Conservation (phyloP, 257 asterid species). For the Przewalskia tangutica region DNA sequence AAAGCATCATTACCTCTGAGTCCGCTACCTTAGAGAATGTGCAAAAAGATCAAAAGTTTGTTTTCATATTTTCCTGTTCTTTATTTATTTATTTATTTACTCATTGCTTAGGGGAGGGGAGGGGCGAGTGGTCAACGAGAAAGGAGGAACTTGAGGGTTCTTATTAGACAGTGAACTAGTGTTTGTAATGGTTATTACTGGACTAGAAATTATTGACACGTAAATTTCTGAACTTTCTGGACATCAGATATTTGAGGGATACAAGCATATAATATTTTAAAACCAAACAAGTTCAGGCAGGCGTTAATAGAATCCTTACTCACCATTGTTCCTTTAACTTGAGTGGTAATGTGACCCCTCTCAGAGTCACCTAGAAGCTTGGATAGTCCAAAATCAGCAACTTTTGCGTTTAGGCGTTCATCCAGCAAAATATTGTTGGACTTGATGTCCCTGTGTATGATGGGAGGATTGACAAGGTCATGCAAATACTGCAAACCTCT, state of each 20-base stretch:
- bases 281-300: not conserved
- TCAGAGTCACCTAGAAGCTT: conserved; percentile 56
- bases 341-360: conserved; percentile 70
- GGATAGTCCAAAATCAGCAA: conserved; percentile 93
- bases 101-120: not conserved
- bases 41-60: not conserved
- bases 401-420: conserved; percentile 67
- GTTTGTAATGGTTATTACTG: not conserved
- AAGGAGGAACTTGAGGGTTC: not conserved
- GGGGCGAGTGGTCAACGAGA: not conserved
- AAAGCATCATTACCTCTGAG: not conserved
- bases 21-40: not conserved
- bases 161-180: not conserved
- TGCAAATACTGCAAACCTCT: conserved; percentile 84
- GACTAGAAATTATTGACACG: not conserved
- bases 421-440: conserved; percentile 74
- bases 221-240: not conserved
- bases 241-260: not conserved
- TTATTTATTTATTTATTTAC: not conserved
- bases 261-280: not conserved
- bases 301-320: conserved; percentile 9
- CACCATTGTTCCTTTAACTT: conserved; percentile 98
- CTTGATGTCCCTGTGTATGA: conserved; percentile 87
- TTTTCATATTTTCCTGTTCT: not conserved
- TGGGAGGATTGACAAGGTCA: conserved; percentile 81